phyloP scores from a whole-genome alignment of 371 early-diverging fungal species.

The Rhizopus sp. region DNA sequence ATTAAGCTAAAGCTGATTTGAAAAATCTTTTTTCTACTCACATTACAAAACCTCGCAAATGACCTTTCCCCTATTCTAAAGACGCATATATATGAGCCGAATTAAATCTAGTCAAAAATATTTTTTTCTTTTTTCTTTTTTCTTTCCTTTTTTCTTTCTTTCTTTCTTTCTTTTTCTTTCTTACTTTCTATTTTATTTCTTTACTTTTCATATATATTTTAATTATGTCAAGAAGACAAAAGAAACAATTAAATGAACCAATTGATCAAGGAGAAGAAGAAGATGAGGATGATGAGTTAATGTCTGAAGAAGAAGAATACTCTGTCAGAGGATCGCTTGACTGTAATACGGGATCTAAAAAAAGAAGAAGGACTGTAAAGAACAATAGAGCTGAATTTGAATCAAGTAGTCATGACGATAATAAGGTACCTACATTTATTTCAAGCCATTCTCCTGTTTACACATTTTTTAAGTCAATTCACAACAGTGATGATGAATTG shows the following conservation, averaged over 20 bases:
- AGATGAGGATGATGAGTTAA: conserved; percentile 1
- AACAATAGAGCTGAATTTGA: conserved; percentile 7
- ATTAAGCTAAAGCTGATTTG: too few species aligned
- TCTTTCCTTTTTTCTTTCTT: background rate
- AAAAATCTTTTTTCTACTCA: conserved; percentile 2
- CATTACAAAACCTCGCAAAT: conserved; percentile 3
- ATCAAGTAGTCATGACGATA: background rate
- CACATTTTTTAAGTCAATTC: background rate
- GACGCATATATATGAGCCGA: background rate
- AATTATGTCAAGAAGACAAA: conserved; percentile 1
- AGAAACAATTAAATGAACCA: background rate
- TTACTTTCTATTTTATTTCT: background rate
- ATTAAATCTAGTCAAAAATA: background rate
- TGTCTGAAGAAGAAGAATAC: background rate
- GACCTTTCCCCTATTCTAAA: conserved; percentile 5
- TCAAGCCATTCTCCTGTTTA: background rate
- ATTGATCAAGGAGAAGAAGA: conserved; percentile 3
- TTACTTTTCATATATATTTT: background rate
- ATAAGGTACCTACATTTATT: background rate
- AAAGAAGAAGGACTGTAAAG: background rate
- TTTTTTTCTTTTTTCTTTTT: conserved; percentile 2
- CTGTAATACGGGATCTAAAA: background rate
- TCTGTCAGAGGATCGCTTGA: background rate
- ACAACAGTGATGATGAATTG: background rate
- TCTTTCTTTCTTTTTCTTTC: background rate